Evolutionary conservation across 2,329 filamentous ascomycete species (phyloP), one percentile per base, ranked within the genome.

Genomic region (Cryphonectria naterciae): DNA sequence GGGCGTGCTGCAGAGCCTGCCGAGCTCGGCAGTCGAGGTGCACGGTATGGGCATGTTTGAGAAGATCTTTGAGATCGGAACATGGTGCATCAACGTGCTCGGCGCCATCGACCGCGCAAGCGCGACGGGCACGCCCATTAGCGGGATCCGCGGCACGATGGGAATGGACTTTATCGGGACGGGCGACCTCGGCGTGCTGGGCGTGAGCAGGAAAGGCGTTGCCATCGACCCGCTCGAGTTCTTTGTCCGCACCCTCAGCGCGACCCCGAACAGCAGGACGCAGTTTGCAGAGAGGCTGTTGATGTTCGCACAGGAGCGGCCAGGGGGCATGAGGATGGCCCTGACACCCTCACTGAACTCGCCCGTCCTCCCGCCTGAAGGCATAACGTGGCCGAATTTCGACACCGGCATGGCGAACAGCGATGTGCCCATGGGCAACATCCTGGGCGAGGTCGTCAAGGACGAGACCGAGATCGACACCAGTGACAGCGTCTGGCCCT

Each of bases 1-100:
- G 0, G 79, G 78, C 8, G 79, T 83, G 8, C 77, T 85, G 32
- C 79, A 81, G 25, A 79, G 79, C 6, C 76, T 85, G 1, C 83
- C 83, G 0, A 79, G 78, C 2, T 78, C 78, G 17, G 82, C 80
- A 13, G 82, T 85, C 67, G 83, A 85, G 70, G 83, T 85, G 1
- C 83, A 85, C 71, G 83, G 83, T 43, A 85, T 85, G 82, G 83
- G 83, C 37, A 85, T 85, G 19, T 84, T 85, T 67, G 83, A 85
- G 71, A 85, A 85, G 75, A 84, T 85, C n/a, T 85, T 84, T 70
- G 82, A 84, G 73, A 83, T 85, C 56, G 82, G 81, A 17, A 81
- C 80, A 0, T 84, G 82, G 81, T 79, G 81, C 43, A 82, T 84
- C 73, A 83, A 83, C 25, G 81, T 84, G 37, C 79, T 84, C 65